A percentile compares a stretch with the other conserved stretches of the same genome.
Conservation (phyloP, 768 basidiomycete genomes). For the Stropharia rugosoannulata region DNA sequence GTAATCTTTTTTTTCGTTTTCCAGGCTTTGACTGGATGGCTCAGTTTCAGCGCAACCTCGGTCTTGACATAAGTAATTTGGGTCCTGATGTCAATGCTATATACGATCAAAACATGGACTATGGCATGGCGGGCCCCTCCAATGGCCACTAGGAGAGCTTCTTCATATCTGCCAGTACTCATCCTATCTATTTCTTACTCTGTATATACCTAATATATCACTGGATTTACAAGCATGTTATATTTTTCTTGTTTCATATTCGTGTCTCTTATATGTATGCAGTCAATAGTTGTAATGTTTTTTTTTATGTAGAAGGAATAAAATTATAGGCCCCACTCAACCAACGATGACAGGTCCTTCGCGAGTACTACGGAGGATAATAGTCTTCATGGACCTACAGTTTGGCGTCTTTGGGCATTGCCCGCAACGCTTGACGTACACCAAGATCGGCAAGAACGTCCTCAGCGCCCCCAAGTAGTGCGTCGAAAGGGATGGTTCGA, state of each 20-base stretch:
- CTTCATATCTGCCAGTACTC: background rate
- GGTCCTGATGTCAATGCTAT: slow-evolving; percentile 1
- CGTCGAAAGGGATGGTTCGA: slow-evolving; percentile 64
- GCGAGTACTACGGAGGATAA: background rate
- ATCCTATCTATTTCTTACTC: background rate
- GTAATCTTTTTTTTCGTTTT: background rate
- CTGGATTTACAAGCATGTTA: too few species aligned
- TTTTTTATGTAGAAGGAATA: too few species aligned
- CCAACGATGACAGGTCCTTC: too few species aligned
- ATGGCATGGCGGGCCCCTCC: slow-evolving; percentile 24
- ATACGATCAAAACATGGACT: slow-evolving; percentile 26
- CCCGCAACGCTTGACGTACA: slow-evolving; percentile 69
- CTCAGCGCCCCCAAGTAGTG: slow-evolving; percentile 67
- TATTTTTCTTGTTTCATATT: background rate
- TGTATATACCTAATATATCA: too few species aligned
- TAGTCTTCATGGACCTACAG: slow-evolving; percentile 31
- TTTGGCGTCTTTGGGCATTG: slow-evolving; percentile 65
- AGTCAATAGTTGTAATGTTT: too few species aligned
- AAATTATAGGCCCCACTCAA: too few species aligned
- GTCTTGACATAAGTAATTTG: slow-evolving; percentile 26
- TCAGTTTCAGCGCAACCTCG: slow-evolving; percentile 39
- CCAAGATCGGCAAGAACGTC: slow-evolving; percentile 76
- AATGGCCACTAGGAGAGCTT: slow-evolving; percentile 5
- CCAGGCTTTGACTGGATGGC: slow-evolving; percentile 39
- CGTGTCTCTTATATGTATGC: too few species aligned